These are phyloP conservation scores for Bathelium albidoporum DNA, from an alignment of 495 filamentous ascomycete species.

Conservation along the genomic window DNA sequence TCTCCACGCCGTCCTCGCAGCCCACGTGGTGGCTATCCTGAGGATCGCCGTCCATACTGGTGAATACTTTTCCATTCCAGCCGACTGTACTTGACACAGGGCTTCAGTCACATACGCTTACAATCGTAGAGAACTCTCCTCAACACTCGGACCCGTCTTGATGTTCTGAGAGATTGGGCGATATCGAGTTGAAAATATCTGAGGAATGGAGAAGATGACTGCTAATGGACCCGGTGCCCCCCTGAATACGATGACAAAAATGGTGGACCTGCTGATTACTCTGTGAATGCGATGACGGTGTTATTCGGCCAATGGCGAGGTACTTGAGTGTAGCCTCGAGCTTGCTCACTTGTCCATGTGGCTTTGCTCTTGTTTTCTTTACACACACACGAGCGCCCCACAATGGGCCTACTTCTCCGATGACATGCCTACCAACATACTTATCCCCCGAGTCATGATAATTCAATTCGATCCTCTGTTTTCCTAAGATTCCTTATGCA, in stretches of 20 bases:
- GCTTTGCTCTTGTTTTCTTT: too few species aligned
- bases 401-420: too few species aligned
- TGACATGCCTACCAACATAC: too few species aligned
- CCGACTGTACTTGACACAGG: neutral
- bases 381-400: too few species aligned
- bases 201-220: neutral
- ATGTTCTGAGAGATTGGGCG: neutral
- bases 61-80: constrained; percentile 15
- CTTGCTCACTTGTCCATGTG: too few species aligned
- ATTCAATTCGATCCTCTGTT: too few species aligned
- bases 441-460: too few species aligned
- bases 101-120: neutral
- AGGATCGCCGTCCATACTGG: constrained; percentile 26
- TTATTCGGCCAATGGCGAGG: too few species aligned
- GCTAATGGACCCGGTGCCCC: neutral
- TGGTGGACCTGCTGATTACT: neutral
- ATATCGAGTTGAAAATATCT: neutral
- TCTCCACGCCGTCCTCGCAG: constrained; percentile 35
- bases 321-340: too few species aligned
- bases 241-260: neutral
- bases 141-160: neutral
- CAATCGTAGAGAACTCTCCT: neutral
- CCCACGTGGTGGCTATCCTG: constrained; percentile 20
- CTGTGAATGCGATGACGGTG: neutral
- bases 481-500: too few species aligned